Evolutionary conservation across 257 asterid species (phyloP).

Genomic region (Osmanthus fragrans): DNA sequence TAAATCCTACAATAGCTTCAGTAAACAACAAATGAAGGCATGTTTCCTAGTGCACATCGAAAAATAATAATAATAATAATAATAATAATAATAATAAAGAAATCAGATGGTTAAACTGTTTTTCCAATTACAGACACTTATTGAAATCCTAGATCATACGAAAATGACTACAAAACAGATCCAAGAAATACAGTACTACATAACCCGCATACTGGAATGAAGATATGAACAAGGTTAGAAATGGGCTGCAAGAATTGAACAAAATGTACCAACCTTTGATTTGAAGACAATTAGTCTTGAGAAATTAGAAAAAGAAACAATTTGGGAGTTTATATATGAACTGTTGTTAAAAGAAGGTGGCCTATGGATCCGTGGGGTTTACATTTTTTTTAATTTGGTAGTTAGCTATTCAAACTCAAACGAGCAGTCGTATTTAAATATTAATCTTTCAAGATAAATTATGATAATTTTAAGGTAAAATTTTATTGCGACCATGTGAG

Average conservation of each 20-base stretch:
- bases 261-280: slow-evolving; percentile 29
- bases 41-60: slow-evolving; percentile 42
- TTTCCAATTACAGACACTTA: slow-evolving; percentile 20
- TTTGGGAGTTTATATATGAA: neutral
- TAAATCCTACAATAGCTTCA: slow-evolving; percentile 6
- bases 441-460: too few species aligned
- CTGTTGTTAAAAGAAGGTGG: slow-evolving; percentile 37
- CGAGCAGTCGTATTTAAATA: too few species aligned
- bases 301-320: slow-evolving; percentile 3
- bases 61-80: slow-evolving; percentile 7
- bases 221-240: neutral
- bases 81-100: slow-evolving; percentile 13
- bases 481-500: too few species aligned
- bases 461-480: too few species aligned
- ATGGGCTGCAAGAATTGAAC: neutral
- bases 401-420: too few species aligned
- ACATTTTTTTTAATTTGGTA: neutral
- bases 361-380: slow-evolving; percentile 12
- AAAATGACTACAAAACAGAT: too few species aligned
- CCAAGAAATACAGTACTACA: too few species aligned
- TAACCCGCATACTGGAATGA: too few species aligned
- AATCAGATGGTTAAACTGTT: slow-evolving; percentile 26
- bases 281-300: slow-evolving; percentile 3
- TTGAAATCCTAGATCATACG: too few species aligned
- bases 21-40: slow-evolving; percentile 35